Evolutionary conservation across 1,139 yeast genomes (phyloP).

Genomic region (Kurtzmaniella quercitrusa): DNA sequence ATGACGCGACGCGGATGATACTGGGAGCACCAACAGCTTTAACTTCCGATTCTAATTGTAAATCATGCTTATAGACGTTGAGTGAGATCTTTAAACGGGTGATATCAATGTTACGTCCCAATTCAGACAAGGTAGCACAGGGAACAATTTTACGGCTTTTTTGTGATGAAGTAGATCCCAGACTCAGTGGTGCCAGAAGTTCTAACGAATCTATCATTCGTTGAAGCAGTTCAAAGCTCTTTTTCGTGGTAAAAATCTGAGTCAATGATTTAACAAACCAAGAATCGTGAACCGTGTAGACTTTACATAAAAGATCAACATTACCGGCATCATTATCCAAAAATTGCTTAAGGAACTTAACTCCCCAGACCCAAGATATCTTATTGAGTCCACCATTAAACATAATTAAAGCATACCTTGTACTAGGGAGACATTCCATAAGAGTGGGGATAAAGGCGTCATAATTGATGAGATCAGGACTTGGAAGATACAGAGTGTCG

Average conservation of each 20-base stretch:
- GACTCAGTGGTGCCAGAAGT: conserved; percentile 4
- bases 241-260: conserved; percentile 56
- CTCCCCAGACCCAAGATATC: conserved; percentile 72
- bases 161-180: neutral
- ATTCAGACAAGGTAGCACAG: conserved; percentile 55
- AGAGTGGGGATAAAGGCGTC: conserved; percentile 39
- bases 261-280: conserved; percentile 84
- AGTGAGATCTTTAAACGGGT: conserved; percentile 74
- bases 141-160: conserved; percentile 27
- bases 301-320: conserved; percentile 46
- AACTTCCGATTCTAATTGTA: conserved; percentile 24
- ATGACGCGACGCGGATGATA: neutral
- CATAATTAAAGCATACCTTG: conserved; percentile 62
- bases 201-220: conserved; percentile 27
- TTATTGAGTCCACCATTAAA: conserved; percentile 77
- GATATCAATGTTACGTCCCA: conserved; percentile 67
- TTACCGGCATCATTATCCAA: conserved; percentile 51
- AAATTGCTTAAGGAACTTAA: conserved; percentile 67
- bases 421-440: conserved; percentile 45
- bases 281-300: conserved; percentile 85
- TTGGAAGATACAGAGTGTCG: conserved; percentile 72
- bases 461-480: conserved; percentile 43
- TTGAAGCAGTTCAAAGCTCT: conserved; percentile 27
- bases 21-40: conserved; percentile 6
- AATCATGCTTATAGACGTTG: conserved; percentile 55